Conservation (phyloP, 176 grass and related monocot genomes). For the Alopecurus myosuroides region DNA sequence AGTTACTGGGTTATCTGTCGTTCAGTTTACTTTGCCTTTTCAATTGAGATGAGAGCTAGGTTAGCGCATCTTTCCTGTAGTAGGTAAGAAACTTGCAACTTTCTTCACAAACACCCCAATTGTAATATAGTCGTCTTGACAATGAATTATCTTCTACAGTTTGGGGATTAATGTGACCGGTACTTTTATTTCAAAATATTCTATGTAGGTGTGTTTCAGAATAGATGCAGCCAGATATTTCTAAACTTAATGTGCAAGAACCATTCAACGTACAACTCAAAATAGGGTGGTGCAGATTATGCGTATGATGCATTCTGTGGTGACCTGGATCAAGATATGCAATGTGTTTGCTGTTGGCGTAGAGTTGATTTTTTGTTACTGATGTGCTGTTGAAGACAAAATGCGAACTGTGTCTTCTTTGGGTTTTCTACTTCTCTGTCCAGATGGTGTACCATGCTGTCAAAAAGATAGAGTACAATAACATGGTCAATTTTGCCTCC, state of each 20-base stretch:
- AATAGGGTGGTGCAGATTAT: background rate
- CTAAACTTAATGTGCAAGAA: background rate
- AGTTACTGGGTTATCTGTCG: background rate
- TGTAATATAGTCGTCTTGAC: background rate
- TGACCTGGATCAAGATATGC: background rate
- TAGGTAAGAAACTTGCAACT: background rate
- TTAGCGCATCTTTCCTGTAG: background rate
- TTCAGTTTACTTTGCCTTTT: slow-evolving; percentile 2
- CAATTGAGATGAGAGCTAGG: background rate
- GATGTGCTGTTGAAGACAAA: background rate
- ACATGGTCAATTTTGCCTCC: background rate
- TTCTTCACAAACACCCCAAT: background rate
- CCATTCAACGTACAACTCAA: background rate
- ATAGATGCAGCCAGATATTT: background rate
- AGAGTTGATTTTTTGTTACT: background rate
- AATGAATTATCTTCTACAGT: background rate
- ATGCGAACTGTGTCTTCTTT: background rate
- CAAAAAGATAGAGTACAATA: too few relatives aligned
- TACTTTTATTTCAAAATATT: background rate
- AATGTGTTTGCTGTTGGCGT: background rate
- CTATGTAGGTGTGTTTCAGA: background rate
- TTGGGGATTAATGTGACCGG: background rate
- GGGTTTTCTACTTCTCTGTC: background rate
- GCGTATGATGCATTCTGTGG: background rate
- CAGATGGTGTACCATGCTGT: background rate